Evolutionary conservation across 1,139 yeast genomes (phyloP).

Genomic region (Taiozyma sp.): DNA sequence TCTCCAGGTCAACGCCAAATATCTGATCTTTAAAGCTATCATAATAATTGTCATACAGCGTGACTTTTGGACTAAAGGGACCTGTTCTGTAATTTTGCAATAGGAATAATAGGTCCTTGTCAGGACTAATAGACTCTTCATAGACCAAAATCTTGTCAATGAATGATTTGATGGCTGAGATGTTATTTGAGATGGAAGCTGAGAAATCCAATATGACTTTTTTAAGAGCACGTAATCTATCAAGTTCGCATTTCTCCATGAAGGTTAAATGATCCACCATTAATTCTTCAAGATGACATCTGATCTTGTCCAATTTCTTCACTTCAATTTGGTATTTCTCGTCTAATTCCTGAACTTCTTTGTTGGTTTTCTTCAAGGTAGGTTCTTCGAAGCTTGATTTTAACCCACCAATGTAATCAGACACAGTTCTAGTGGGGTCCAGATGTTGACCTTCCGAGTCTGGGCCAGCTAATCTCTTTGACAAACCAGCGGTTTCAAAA

Average conservation of each 20-base stretch:
- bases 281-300: conserved; percentile 74
- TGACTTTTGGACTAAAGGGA: conserved; percentile 66
- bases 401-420: conserved; percentile 47
- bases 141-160: conserved; percentile 57
- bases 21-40: conserved; percentile 69
- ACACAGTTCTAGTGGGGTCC: conserved; percentile 15
- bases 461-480: conserved; percentile 6
- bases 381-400: conserved; percentile 36
- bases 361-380: conserved; percentile 46
- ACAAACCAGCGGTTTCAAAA: conserved; percentile 53
- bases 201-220: conserved; percentile 74
- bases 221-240: conserved; percentile 72
- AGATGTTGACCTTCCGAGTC: conserved; percentile 11
- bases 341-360: conserved; percentile 62
- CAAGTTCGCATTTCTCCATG: conserved; percentile 83
- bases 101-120: conserved; percentile 61
- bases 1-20: conserved; percentile 78
- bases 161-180: conserved; percentile 52
- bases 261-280: conserved; percentile 70
- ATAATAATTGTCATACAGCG: conserved; percentile 76
- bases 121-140: conserved; percentile 72
- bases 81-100: conserved; percentile 75
- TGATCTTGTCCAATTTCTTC: conserved; percentile 53
- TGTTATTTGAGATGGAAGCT: conserved; percentile 58
- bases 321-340: conserved; percentile 55